Evolutionary conservation across 225 moss, liverwort and hornwort genomes (phyloP), one percentile per base, ranked within the genome.

Genomic region (Sphagnum contortum): DNA sequence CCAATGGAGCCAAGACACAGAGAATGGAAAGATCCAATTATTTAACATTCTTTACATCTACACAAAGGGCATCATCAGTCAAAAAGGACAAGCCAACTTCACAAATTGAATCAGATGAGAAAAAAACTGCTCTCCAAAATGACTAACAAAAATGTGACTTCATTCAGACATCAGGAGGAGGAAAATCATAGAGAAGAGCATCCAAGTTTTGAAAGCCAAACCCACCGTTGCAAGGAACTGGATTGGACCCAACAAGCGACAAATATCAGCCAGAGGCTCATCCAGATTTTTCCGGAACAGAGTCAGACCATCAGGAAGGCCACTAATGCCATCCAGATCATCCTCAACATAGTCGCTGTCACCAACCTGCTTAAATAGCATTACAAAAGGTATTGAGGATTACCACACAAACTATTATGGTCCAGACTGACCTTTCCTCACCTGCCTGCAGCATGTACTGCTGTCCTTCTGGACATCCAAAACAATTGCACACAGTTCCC

Each of bases 271-370:
- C 57, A 94, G 81, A 53, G 94, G 94, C 72, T 94, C 94, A 74
- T 94, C 94, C 69, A 94, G 68, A 69, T 78, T 89, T 70, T 83
- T 82, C 59, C 94, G 91, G 75, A 94, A 94, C 8, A 88, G 80
- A 63, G 94, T 88, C 62, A 94, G 82, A 64, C 94, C 94, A 70
- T 91, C 94, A 57, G 94, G 94, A 75, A 94, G 87, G 55, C 94
- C 94, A 62, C 87, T 94, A 54, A 84, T 79, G 61, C 81, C 88
- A 89, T 94, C 90, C 66, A 94, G 73, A 60, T 94, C 88, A 61
- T 87, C 90, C 62, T 89, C 88, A 9, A 75, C 83, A 66, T 79
- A 94, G 60, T 74, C 87, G 72, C 77, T 74, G 51, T 76, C 81
- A 63, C 76, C 75, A 81, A 88, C 73, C 81, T 88, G 71, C 61